phyloP scores from a whole-genome alignment of 306 rosid species.

The Acacia confusa region DNA sequence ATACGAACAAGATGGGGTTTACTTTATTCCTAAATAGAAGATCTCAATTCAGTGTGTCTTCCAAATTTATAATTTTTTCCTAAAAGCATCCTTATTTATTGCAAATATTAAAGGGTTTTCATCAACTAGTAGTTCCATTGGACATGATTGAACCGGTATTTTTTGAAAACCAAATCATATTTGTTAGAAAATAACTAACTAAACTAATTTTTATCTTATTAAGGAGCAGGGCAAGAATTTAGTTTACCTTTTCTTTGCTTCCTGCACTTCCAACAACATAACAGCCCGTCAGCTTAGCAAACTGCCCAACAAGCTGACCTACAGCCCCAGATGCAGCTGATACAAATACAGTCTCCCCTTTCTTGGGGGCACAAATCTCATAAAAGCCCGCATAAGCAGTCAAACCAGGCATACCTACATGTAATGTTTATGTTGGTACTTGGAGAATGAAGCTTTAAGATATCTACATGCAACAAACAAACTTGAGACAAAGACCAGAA shows the following conservation, averaged over 20 bases:
- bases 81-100: no score
- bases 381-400: conserved; percentile 6
- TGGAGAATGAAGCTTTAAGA: neutral
- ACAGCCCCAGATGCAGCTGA: conserved; percentile 6
- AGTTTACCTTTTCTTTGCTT: conserved; percentile 11
- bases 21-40: no score
- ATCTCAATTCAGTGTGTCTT: no score
- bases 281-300: conserved; percentile 1
- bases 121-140: no score
- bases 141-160: no score
- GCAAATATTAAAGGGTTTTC: no score
- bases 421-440: neutral
- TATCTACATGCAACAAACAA: neutral
- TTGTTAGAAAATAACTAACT: no score
- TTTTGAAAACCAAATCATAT: no score
- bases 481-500: neutral
- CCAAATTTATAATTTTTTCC: no score
- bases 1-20: no score
- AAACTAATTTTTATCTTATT: no score
- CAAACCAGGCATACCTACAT: neutral
- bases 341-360: neutral
- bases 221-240: no score
- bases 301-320: conserved; percentile 6
- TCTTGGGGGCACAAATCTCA: conserved; percentile 4
- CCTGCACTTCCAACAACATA: conserved; percentile 26